Evolutionary conservation across 768 basidiomycete genomes (phyloP), one percentile per base, ranked within the genome.

Genomic region (Xanthoconium stramineum): DNA sequence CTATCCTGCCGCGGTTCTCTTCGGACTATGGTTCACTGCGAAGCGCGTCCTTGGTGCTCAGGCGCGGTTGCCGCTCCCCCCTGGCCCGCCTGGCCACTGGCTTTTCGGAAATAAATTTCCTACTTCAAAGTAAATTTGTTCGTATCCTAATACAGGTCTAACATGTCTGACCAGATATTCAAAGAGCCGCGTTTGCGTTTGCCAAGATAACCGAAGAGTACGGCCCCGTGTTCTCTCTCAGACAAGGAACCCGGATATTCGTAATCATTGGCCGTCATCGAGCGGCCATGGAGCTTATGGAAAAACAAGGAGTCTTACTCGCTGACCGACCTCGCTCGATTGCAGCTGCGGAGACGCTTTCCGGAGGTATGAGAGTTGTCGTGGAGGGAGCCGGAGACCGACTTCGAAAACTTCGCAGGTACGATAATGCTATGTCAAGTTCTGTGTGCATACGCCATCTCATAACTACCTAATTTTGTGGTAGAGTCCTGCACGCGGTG

Each of bases 171-270:
- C 43, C 17, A 20, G 5, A 13, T 1, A 17, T 24, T 50, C 12
- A 7, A 30, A 66, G 67, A 10, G 33, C 55, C 14, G 55, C 63
- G 11, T 63, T 67, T 24, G 58, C 32, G 29, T 83, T 83, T 47
- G 80, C 84, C 35, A 75, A 80, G 62, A 80, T 83, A 78, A 82
- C 80, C 3, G 74, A 84, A 61, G 62, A 76, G 56, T 85, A 85
- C 60, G 85, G 85, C 0, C 83, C 85, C 0, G 75, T 86, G 0
- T 83, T 84, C 58, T 76, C 80, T 0, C 65, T 86, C 1, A 74
- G 77, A 6, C 79, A 81, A 59, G 83, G 85, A 1, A 6, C 38
- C 12, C 42, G 43, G 3, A 11, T 55, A 4, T 64, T 59, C 12
- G 52, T 69, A 1, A 20, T 69, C 13, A 64, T 69, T 10, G 69